phyloP scores from a whole-genome alignment of 2,329 filamentous ascomycete genomes.

The Cercospora citrullina region DNA sequence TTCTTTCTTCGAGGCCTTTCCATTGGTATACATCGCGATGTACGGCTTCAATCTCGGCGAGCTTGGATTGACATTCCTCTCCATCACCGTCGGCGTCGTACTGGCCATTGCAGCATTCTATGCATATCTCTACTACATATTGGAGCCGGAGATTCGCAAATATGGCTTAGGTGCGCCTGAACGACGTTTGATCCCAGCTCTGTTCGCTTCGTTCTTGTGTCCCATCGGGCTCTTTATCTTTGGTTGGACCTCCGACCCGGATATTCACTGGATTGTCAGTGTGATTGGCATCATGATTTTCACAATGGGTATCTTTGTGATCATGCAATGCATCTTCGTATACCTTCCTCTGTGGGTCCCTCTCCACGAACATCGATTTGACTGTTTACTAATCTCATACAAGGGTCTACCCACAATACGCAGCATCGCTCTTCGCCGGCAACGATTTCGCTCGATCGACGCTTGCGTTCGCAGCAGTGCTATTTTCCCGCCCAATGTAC shows the following conservation, averaged over 20 bases:
- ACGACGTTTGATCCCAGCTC: slow-evolving; percentile 32
- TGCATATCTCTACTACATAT: slow-evolving; percentile 30
- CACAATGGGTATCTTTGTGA: slow-evolving; percentile 41
- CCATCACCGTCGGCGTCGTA: slow-evolving; percentile 36
- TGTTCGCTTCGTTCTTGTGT: slow-evolving; percentile 31
- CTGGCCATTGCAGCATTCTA: slow-evolving; percentile 33
- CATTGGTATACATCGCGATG: slow-evolving; percentile 44
- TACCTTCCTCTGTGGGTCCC: slow-evolving; percentile 40
- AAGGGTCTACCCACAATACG: slow-evolving; percentile 46
- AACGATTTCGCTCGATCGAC: slow-evolving; percentile 62
- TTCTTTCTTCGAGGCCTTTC: slow-evolving; percentile 41
- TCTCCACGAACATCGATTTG: background rate
- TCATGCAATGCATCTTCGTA: slow-evolving; percentile 48
- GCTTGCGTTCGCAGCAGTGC: slow-evolving; percentile 60
- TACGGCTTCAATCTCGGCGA: slow-evolving; percentile 44
- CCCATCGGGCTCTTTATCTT: slow-evolving; percentile 38
- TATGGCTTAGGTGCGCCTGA: slow-evolving; percentile 33
- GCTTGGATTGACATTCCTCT: slow-evolving; percentile 39
- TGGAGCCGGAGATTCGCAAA: slow-evolving; percentile 32
- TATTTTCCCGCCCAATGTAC: slow-evolving; percentile 63
- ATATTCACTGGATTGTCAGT: slow-evolving; percentile 44
- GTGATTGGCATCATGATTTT: slow-evolving; percentile 47
- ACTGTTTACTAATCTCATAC: background rate
- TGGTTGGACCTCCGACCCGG: slow-evolving; percentile 34
- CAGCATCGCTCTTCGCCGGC: slow-evolving; percentile 60